Base-by-base conservation (phyloP, 2,329 filamentous ascomycete genomes). In the Trichoderma oligosporum region DNA sequence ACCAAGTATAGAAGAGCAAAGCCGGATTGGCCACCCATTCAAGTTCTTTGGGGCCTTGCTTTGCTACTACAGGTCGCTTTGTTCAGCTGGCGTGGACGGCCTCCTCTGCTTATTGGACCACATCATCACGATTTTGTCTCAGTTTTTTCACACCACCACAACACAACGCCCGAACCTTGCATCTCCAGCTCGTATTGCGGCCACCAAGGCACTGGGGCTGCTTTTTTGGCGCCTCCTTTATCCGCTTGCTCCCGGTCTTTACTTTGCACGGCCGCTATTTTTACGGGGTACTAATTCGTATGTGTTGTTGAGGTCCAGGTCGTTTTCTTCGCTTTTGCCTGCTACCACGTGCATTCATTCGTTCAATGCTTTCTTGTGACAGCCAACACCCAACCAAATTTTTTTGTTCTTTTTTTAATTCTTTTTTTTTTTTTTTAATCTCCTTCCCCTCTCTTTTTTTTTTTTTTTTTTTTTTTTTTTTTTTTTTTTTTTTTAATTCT, bases 141-240 rank as follows among this genome's bases (percentile, higher is more conserved):
- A 48, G 49, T 29, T 46, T 46, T 42, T 42, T 31, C 45, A 33
- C 45, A 48, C 45, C 45, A 33, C 45, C 56, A 54, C 39, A 35
- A 44, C 39, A 48, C 33, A 35, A 33, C 35, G 48, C 48, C 48
- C 47, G 47, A 58, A 56, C 44, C 51, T 56, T 59, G 57, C 57
- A 52, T 45, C 52, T 38, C 46, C 53, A 57, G 53, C 57, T 59
- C 57, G 57, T 59, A 59, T 59, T 58, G 42, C 41, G 47, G 47
- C 33, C 48, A 52, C 56, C 35, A 33, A 53, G 25, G 24, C 56
- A 6, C 33, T 41, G 41, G n/a, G n/a, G 41, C 33, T 22, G 53
- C 9, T 29, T 38, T 38, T 46, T 38, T 45, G 41, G 31, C 52
- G 31, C 52, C 52, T 45, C 52, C 52, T 46, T 38, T 36, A 46